Conservation (phyloP, 1,139 yeast genomes). For the Yamadazyma epiphylla region DNA sequence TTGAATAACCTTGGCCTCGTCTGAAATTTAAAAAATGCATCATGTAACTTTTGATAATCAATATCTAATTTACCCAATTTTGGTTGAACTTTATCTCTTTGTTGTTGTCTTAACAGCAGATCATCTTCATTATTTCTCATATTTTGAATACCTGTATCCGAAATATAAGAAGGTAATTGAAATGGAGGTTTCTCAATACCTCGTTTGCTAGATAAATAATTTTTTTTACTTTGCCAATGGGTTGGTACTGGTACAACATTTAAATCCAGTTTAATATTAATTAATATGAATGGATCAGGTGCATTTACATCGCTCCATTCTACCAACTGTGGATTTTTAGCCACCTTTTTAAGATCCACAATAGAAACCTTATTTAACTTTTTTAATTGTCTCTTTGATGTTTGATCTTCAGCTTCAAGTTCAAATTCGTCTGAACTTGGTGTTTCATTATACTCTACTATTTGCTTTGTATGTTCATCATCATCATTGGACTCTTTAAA, state of each 20-base stretch:
- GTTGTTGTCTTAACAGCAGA: slow-evolving; percentile 62
- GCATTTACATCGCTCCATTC: slow-evolving; percentile 91
- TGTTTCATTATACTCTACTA: neutral
- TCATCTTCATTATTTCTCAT: slow-evolving; percentile 67
- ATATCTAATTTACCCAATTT: slow-evolving; percentile 84
- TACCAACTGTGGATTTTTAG: slow-evolving; percentile 65
- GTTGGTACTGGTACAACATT: slow-evolving; percentile 75
- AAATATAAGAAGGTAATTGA: slow-evolving; percentile 72
- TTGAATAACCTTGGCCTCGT: slow-evolving; percentile 64
- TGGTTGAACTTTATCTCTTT: slow-evolving; percentile 85
- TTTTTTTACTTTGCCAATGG: slow-evolving; percentile 83
- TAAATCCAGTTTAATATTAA: slow-evolving; percentile 60
- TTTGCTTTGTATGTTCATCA: neutral
- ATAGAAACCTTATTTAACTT: slow-evolving; percentile 58
- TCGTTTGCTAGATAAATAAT: slow-evolving; percentile 67
- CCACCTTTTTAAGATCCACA: slow-evolving; percentile 60
- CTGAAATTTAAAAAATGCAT: slow-evolving; percentile 83
- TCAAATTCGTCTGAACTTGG: slow-evolving; percentile 1
- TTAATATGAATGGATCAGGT: slow-evolving; percentile 65
- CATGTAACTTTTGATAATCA: slow-evolving; percentile 77
- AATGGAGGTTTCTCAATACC: slow-evolving; percentile 74
- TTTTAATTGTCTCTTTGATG: slow-evolving; percentile 43
- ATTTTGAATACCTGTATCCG: slow-evolving; percentile 81
- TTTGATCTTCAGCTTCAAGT: slow-evolving; percentile 8
- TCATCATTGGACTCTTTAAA: slow-evolving; percentile 2